Conservation (phyloP, 225 moss, liverwort and hornwort species). For the Bryum argenteum region DNA sequence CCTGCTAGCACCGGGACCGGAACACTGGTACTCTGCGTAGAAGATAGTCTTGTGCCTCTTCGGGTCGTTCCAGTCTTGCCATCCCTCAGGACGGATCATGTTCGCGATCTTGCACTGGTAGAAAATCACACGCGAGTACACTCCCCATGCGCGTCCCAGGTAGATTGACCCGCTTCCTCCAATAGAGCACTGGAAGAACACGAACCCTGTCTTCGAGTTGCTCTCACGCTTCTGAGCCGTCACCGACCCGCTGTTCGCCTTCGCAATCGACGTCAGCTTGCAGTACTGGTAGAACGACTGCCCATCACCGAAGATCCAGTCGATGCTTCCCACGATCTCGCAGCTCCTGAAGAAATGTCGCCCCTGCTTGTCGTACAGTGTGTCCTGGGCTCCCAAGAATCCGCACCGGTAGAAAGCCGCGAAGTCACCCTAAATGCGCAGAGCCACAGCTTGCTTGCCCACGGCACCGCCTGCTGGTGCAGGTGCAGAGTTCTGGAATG, state of each 20-base stretch:
- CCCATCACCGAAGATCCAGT: too few species aligned
- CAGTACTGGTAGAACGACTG: constrained; percentile 7
- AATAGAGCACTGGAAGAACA: constrained; percentile 34
- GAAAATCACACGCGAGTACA: constrained; percentile 37
- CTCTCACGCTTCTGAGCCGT: constrained; percentile 35
- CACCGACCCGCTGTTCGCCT: constrained; percentile 24
- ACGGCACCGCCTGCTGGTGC: constrained; percentile 30
- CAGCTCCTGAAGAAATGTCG: constrained; percentile 38
- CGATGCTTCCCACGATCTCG: too few species aligned
- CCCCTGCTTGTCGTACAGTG: constrained; percentile 30
- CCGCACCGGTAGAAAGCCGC: constrained; percentile 39
- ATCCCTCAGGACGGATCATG: constrained; percentile 35
- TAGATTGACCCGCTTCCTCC: constrained; percentile 33
- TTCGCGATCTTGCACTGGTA: constrained; percentile 29
- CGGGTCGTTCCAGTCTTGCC: constrained; percentile 30
- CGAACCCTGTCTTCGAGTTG: constrained; percentile 30
- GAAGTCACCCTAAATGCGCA: constrained; percentile 34
- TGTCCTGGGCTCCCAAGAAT: constrained; percentile 28
- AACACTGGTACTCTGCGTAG: constrained; percentile 39
- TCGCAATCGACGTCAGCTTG: constrained; percentile 27
- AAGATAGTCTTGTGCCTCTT: constrained; percentile 20
- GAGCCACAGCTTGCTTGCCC: constrained; percentile 43
- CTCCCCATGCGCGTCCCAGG: constrained; percentile 54
- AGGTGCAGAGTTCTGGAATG: constrained; percentile 46
- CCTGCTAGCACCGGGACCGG: constrained; percentile 10